Evolutionary conservation across 2,329 filamentous ascomycete genomes (phyloP).

Genomic region (Rhynchosporium graminicola): DNA sequence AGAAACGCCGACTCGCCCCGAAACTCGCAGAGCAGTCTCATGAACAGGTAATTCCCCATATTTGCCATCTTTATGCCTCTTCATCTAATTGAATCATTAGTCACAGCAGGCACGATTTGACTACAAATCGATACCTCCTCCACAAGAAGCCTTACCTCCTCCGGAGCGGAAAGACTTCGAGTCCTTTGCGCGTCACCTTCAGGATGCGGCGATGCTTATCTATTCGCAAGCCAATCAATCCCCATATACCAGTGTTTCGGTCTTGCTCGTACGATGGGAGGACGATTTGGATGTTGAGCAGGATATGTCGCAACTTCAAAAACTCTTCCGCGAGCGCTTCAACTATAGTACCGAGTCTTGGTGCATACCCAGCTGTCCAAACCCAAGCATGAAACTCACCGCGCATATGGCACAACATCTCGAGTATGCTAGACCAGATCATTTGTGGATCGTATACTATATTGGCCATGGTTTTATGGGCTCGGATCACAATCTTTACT

Average conservation of each 20-base stretch:
- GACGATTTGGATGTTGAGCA: slow-evolving; percentile 56
- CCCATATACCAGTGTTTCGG: slow-evolving; percentile 59
- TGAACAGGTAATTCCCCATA: slow-evolving; percentile 37
- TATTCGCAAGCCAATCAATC: slow-evolving; percentile 61
- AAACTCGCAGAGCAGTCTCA: slow-evolving; percentile 40
- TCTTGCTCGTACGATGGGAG: slow-evolving; percentile 63
- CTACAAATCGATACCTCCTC: slow-evolving; percentile 37
- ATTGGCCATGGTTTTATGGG: slow-evolving; percentile 61
- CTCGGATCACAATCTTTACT: slow-evolving; percentile 63
- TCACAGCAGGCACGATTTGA: slow-evolving; percentile 37
- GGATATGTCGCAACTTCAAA: slow-evolving; percentile 57
- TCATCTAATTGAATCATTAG: slow-evolving; percentile 28
- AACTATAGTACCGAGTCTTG: slow-evolving; percentile 61
- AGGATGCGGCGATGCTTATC: slow-evolving; percentile 68
- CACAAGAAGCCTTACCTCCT: slow-evolving; percentile 38
- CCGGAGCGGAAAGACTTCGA: slow-evolving; percentile 56
- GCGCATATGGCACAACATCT: slow-evolving; percentile 61
- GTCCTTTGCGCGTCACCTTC: slow-evolving; percentile 65
- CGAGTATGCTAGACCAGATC: slow-evolving; percentile 57
- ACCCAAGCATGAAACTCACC: slow-evolving; percentile 62
- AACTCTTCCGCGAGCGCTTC: slow-evolving; percentile 60
- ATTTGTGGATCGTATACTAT: slow-evolving; percentile 66
- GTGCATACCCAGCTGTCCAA: slow-evolving; percentile 60
- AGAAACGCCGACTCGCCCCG: slow-evolving; percentile 42
- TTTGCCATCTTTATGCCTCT: slow-evolving; percentile 1